These are phyloP conservation scores for Hymenoscyphus salicellus DNA, from an alignment of 2,329 filamentous ascomycete species.

Conservation along the genomic window DNA sequence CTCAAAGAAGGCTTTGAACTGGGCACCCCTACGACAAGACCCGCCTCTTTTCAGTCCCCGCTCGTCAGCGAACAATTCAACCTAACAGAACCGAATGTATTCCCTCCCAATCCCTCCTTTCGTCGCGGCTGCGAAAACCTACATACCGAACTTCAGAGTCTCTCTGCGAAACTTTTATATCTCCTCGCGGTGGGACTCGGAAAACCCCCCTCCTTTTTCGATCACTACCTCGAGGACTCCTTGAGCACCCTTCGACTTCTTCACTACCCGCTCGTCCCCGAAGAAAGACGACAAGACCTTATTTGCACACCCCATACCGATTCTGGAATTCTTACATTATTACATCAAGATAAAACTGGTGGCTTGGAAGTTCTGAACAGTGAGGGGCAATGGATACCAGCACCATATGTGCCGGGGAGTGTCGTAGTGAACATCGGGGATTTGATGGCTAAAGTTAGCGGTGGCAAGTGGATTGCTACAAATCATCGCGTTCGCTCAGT, in stretches of 20 bases:
- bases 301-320: slow-evolving; percentile 43
- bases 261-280: slow-evolving; percentile 41
- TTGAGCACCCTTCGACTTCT: slow-evolving; percentile 45
- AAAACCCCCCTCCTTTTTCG: slow-evolving; percentile 42
- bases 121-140: slow-evolving; percentile 37
- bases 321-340: slow-evolving; percentile 46
- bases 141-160: slow-evolving; percentile 40
- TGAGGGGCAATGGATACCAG: slow-evolving; percentile 47
- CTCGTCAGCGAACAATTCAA: slow-evolving; percentile 34
- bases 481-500: slow-evolving; percentile 43
- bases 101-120: slow-evolving; percentile 34
- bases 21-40: slow-evolving; percentile 32
- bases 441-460: slow-evolving; percentile 34
- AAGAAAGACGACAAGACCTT: slow-evolving; percentile 25
- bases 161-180: slow-evolving; percentile 40
- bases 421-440: slow-evolving; percentile 51
- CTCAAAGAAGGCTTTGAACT: slow-evolving; percentile 48
- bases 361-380: slow-evolving; percentile 47
- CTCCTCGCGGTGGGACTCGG: slow-evolving; percentile 41
- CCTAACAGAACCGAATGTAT: slow-evolving; percentile 43
- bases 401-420: slow-evolving; percentile 44
- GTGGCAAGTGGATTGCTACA: slow-evolving; percentile 44
- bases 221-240: slow-evolving; percentile 41
- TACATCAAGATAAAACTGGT: slow-evolving; percentile 46
- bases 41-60: slow-evolving; percentile 16